Evolutionary conservation across 176 grass and related monocot species (phyloP), one percentile per base, ranked within the genome.

Genomic region (Zoysia pacifica): DNA sequence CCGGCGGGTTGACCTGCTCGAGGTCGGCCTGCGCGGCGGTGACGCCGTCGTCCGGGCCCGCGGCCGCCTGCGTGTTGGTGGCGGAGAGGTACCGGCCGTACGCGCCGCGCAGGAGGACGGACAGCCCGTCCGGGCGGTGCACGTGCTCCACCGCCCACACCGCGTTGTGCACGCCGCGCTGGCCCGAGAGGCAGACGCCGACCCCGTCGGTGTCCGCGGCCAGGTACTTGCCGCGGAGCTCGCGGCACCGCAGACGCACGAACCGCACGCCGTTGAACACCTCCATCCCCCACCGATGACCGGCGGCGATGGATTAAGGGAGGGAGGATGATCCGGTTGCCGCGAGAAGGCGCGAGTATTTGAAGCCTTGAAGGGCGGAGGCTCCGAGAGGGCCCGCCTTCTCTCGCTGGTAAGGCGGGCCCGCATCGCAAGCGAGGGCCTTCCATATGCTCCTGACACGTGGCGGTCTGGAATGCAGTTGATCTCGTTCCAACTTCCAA

Each of bases 41-140:
- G 44, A 79, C 68, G 52, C 81, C 75, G 75, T 79, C 36, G 75
- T 38, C 37, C 0, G 80, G 86, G 0, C 75, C 86, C 14, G 15
- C 53, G 7, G 51, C 10, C 2, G 86, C 75, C 81, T 62, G 53
- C 6, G 12, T 16, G 39, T 20, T 46, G 5, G 75, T 79, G 11
- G 69, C 62, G 3, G 47, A 37, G 19, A 88, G 86, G 86, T 88
- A 88, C 11, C 69, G 81, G 46, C 81, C 86, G 81, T 84, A 88
- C 13, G 81, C 53, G 53, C 86, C 62, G 38, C 75, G 80, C 51
- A 88, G 80, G 43, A 78, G 75, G n/a, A 84, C 53, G 52, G 35
- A 76, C 2, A 51, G 73, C 7, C 82, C 82, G 16, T 48, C 9
- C 63, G 55, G 52, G 5, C 53, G 80, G 6, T 4, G 7, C 7